Evolutionary conservation across 202 grass and related monocot species (phyloP).

Genomic region (Saccharum hybrid): DNA sequence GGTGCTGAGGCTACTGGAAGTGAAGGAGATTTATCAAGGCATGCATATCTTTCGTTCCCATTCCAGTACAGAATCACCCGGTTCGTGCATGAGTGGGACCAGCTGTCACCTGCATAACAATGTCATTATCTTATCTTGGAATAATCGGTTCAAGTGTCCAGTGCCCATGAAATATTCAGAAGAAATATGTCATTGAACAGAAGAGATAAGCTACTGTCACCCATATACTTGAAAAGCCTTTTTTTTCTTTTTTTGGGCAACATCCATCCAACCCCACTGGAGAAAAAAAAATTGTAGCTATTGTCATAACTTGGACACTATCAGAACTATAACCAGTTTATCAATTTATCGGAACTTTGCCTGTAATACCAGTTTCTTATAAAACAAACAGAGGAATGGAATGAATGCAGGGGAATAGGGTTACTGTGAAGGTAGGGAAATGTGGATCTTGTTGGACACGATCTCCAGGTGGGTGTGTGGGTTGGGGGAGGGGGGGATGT

Average conservation of each 20-base stretch:
- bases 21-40: conserved; percentile 87
- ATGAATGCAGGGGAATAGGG: neutral
- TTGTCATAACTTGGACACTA: neutral
- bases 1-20: conserved; percentile 73
- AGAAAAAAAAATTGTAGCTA: neutral
- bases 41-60: conserved; percentile 61
- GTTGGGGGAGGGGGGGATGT: too few species aligned
- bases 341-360: neutral
- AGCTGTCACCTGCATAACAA: conserved; percentile 79
- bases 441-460: too few species aligned
- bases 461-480: too few species aligned
- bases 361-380: neutral
- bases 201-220: neutral
- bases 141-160: neutral
- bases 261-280: neutral
- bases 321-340: neutral
- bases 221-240: neutral
- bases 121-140: neutral
- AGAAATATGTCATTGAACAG: neutral
- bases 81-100: conserved; percentile 92
- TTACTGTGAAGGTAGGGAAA: neutral
- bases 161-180: neutral
- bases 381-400: neutral
- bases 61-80: conserved; percentile 85
- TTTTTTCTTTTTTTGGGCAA: neutral